Evolutionary conservation across 768 basidiomycete genomes (phyloP), one percentile per base, ranked within the genome.

Genomic region (Lactarius hengduanensis): DNA sequence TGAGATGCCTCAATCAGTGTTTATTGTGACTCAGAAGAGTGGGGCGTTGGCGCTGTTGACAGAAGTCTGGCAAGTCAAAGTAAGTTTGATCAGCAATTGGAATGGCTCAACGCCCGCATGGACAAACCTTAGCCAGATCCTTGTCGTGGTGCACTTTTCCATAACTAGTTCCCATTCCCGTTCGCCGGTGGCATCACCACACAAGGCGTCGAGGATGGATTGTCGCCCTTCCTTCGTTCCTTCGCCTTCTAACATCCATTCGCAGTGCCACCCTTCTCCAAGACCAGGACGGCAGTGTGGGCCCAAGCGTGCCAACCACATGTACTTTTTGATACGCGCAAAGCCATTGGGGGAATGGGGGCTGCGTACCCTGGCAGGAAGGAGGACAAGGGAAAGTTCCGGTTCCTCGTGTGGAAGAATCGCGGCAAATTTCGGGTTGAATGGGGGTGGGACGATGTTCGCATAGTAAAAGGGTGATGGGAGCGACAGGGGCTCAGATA

Each of bases 181-280:
- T 26, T 53, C 50, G 50, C 22, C 77, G 57, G 75, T 61, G 57
- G 67, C 68, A 43, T 71, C 69, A 0, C 83, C 82, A 3, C 76
- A 72, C 15, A 89, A 75, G 71, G 85, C 86, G 66, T 86, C 81
- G n/a, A 88, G 66, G 50, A 91, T 74, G 2, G 78, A 73, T 73
- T 83, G 79, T 55, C 82, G 78, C 6, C 87, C 89, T 73, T 90
- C 89, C 38, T 76, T 79, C 20, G 90, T 92, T 1, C 90, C 91
- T 62, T 90, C 89, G 1, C 84, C 86, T 75, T 92, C 89, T n/a
- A 92, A 78, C 16, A 90, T 78, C 90, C 91, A 92, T 69, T 92
- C 88, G 10, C 88, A 88, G 38, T 81, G 78, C 87, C 91, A 90
- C 6, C 86, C 87, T n/a, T 83, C 82, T 15, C 88, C 86, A 28